Evolutionary conservation across 164 flowering plant species (phyloP).

Genomic region (Chimonanthus praecox): DNA sequence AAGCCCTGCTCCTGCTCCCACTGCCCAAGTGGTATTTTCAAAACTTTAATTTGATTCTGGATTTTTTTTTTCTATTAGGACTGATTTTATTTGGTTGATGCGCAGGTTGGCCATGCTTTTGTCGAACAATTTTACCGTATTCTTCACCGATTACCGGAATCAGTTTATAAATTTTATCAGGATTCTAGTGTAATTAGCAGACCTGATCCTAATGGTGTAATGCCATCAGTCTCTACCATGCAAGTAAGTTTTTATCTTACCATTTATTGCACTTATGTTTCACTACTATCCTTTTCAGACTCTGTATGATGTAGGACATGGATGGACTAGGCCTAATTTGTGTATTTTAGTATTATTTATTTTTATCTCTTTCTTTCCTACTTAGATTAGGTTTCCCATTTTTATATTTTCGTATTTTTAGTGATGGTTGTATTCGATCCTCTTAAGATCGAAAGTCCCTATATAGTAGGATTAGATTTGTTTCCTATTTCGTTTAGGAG

Average conservation of each 20-base stretch:
- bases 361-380: too few relatives aligned
- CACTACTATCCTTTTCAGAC: not conserved
- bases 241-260: constrained; percentile 31
- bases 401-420: too few relatives aligned
- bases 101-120: constrained; percentile 60
- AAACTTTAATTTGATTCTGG: not conserved
- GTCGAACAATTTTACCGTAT: constrained; percentile 80
- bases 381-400: too few relatives aligned
- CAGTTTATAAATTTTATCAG: constrained; percentile 61
- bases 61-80: not conserved
- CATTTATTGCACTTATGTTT: not conserved
- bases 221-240: constrained; percentile 48
- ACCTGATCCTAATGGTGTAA: constrained; percentile 52
- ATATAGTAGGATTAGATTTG: too few relatives aligned
- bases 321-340: too few relatives aligned
- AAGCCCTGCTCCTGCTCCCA: constrained; percentile 25
- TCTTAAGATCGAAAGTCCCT: too few relatives aligned
- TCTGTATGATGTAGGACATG: too few relatives aligned
- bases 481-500: too few relatives aligned
- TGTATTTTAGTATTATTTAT: too few relatives aligned
- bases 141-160: constrained; percentile 65
- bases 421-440: too few relatives aligned
- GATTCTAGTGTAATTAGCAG: constrained; percentile 64
- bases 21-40: constrained; percentile 42
- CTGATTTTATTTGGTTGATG: not conserved